Evolutionary conservation across 2,329 filamentous ascomycete genomes (phyloP).

Genomic region (Mycocentrospora acerina): DNA sequence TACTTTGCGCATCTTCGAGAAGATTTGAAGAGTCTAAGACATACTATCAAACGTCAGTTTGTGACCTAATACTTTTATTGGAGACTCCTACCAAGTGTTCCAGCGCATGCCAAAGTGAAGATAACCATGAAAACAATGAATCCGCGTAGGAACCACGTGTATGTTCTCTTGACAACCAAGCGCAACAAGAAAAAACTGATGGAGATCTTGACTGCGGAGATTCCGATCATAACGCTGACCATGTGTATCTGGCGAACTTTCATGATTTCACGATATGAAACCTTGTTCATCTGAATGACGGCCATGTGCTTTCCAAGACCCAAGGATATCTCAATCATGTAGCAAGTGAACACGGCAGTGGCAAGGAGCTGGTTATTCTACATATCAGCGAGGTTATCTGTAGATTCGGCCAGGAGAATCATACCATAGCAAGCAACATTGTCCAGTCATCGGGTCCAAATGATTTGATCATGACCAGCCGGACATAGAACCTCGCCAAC

Average conservation of each 20-base stretch:
- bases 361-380: slow-evolving; percentile 4
- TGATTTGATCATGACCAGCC: slow-evolving; percentile 49
- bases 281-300: slow-evolving; percentile 33
- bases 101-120: slow-evolving; percentile 45
- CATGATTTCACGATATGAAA: slow-evolving; percentile 39
- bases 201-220: slow-evolving; percentile 51
- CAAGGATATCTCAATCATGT: no score
- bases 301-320: slow-evolving; percentile 52
- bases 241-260: slow-evolving; percentile 49
- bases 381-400: no score
- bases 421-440: slow-evolving; percentile 46
- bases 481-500: slow-evolving; percentile 48
- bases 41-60: no score
- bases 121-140: slow-evolving; percentile 47
- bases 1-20: no score
- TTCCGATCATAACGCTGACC: slow-evolving; percentile 49
- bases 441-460: slow-evolving; percentile 53
- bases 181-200: slow-evolving; percentile 50
- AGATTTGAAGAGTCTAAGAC: no score
- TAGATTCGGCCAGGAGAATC: not conserved
- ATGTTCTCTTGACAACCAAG: slow-evolving; percentile 43
- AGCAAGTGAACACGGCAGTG: no score
- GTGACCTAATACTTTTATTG: no score
- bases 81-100: slow-evolving; percentile 41
- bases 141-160: slow-evolving; percentile 46